Evolutionary conservation across 495 filamentous ascomycete species (phyloP).

Genomic region (Aspergillus baeticus): DNA sequence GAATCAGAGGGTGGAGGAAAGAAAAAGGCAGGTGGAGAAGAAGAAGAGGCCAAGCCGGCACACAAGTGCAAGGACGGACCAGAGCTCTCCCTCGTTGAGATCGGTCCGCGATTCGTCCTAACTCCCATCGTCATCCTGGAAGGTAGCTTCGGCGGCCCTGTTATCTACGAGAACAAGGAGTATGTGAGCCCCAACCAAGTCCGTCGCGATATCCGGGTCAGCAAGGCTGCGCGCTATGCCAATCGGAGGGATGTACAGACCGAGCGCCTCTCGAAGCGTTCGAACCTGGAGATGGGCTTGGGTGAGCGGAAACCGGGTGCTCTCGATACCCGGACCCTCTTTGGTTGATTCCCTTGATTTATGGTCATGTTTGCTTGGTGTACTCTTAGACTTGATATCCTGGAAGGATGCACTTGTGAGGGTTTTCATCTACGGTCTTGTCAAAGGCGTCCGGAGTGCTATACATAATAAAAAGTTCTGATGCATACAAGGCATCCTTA

Average conservation of each 20-base stretch:
- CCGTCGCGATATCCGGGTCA: constrained; percentile 69
- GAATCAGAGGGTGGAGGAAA: constrained; percentile 64
- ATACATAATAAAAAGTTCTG: constrained; percentile 20
- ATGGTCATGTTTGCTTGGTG: constrained; percentile 18
- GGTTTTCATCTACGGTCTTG: constrained; percentile 40
- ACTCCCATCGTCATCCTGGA: constrained; percentile 97
- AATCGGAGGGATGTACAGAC: constrained; percentile 67
- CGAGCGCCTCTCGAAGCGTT: constrained; percentile 71
- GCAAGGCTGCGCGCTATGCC: constrained; percentile 74
- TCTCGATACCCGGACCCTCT: constrained; percentile 78
- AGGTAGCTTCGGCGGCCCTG: constrained; percentile 90
- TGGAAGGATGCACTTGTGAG: constrained; percentile 40
- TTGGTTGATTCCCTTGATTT: constrained; percentile 55
- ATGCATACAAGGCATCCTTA: constrained; percentile 3
- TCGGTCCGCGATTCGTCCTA: constrained; percentile 90
- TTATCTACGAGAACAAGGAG: constrained; percentile 98
- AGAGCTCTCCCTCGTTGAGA: constrained; percentile 83
- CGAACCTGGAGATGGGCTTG: constrained; percentile 69
- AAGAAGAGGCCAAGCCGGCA: constrained; percentile 31
- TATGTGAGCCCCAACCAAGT: constrained; percentile 97
- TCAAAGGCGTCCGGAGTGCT: constrained; percentile 40
- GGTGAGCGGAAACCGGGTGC: constrained; percentile 64
- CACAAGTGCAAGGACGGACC: constrained; percentile 49
- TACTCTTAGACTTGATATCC: constrained; percentile 36
- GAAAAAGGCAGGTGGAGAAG: constrained; percentile 30